Conservation (phyloP, 202 grass and related monocot species). For the Setaria italica region DNA sequence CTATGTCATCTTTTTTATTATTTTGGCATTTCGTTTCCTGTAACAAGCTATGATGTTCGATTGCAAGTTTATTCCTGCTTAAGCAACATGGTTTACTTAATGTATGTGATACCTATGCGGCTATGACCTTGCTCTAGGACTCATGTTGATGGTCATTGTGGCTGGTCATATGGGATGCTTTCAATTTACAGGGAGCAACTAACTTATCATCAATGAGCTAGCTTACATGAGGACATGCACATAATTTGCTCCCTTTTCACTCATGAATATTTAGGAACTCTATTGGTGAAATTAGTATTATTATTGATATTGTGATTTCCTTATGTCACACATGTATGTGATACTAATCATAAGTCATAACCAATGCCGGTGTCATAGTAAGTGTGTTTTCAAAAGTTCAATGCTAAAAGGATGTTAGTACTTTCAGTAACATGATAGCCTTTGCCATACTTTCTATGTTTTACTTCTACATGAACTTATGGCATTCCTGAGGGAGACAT, state of each 20-base stretch:
- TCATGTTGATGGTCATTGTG: neutral
- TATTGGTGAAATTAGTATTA: conserved; percentile 3
- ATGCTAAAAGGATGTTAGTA: neutral
- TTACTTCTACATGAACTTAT: conserved; percentile 3
- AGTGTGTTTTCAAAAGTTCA: neutral
- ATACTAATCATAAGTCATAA: neutral
- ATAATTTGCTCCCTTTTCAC: conserved; percentile 6
- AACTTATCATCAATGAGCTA: neutral
- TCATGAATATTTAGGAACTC: neutral
- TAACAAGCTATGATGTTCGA: neutral
- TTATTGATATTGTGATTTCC: neutral
- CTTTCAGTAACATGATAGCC: neutral
- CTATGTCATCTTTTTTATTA: neutral
- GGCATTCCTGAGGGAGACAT: neutral
- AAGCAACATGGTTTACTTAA: neutral
- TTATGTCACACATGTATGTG: neutral
- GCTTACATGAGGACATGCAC: neutral
- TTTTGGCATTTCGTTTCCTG: neutral
- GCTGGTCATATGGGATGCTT: neutral
- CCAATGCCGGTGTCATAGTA: neutral
- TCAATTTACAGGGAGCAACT: neutral
- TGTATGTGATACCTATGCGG: neutral
- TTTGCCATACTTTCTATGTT: neutral
- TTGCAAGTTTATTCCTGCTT: neutral
- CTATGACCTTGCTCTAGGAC: neutral